Base-by-base conservation (phyloP, 139 green algal species). In the Haematococcus lacustris region DNA sequence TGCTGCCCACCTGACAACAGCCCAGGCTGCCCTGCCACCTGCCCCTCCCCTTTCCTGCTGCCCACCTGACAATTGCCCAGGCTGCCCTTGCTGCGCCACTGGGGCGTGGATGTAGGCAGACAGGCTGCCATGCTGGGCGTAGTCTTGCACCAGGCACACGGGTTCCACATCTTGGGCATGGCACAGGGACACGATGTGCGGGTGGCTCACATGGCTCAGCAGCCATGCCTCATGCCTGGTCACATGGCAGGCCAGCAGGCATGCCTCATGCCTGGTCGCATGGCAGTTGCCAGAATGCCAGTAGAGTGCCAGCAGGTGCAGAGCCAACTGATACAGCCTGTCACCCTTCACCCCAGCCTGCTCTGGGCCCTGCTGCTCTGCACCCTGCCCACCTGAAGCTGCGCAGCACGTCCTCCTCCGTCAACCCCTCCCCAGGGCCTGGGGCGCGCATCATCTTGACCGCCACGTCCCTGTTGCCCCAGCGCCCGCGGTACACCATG, bases 71-170 rank as follows among this genome's bases (percentile, higher is more conserved):
- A n/a, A n/a, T n/a, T n/a, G n/a, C n/a, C n/a, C n/a, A n/a, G n/a
- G n/a, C n/a, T n/a, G n/a, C n/a, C n/a, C n/a, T n/a, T n/a, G n/a
- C n/a, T n/a, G n/a, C n/a, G n/a, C n/a, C n/a, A n/a, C n/a, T n/a
- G n/a, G n/a, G n/a, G 30, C 59, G 59, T 66, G 59, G 30, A 66
- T 38, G 59, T 66, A 66, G 23, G 38, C 59, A 13, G 59, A 28
- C 59, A 66, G 59, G 30, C 30, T 66, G 59, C 59, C 59, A 32
- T 66, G 59, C n/a, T n/a, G 7, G 25, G 59, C 59, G 23, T 38
- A 32, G 59, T 66, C 59, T 32, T 66, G 59, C 59, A 66, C 59
- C 30, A 66, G 38, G 59, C 59, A 66, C 30, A 66, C 59, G 23
- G 59, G 59, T 32, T 66, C 59, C 59, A 66, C 59, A 32, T 66